Evolutionary conservation across 306 rosid species (phyloP), one percentile per base, ranked within the genome.

Genomic region (Ziziphus jujuba): DNA sequence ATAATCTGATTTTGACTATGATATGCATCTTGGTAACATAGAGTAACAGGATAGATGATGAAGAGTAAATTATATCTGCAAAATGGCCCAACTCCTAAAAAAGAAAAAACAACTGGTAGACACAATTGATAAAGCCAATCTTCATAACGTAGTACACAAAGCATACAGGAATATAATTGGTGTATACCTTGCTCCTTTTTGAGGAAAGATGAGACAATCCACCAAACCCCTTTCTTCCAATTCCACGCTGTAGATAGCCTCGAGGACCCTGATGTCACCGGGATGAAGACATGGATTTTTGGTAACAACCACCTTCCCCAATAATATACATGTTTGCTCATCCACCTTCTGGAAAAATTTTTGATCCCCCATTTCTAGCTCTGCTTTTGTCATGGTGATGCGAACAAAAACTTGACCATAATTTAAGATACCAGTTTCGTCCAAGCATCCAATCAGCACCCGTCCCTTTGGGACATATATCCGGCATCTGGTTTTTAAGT

Each of bases 211-310:
- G 28, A 93, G 88, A 81, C 97, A 93, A 75, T 93, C 91, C 79
- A 72, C 76, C 85, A 86, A 57, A 36, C 89, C 87, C 69, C 80
- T 86, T 75, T 75, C 87, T 76, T 93, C 93, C 44, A 90, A 79
- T 64, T 82, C 87, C 59, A 61, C 83, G 16, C 66, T 67, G 74
- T 83, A 90, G 76, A 91, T 44, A 48, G 97, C 97, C 73, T 91
- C 93, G 63, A 91, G 93, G 71, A 93, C 91, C 80, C 98, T 84
- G 59, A 93, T 48, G 34, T 93, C 97, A 40, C 98, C 98, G 1
- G 98, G 97, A 82, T 91, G 96, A 77, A 93, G 98, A 77, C 98
- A 93, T 49, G 98, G 96, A 62, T 90, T 93, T 75, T 85, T 92
- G 14, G 96, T 90, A 59, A 92, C 96, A 45, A 87, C 82, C 66